Evolutionary conservation across 2,329 filamentous ascomycete species (phyloP).

Genomic region (Coleophoma cylindrospora): DNA sequence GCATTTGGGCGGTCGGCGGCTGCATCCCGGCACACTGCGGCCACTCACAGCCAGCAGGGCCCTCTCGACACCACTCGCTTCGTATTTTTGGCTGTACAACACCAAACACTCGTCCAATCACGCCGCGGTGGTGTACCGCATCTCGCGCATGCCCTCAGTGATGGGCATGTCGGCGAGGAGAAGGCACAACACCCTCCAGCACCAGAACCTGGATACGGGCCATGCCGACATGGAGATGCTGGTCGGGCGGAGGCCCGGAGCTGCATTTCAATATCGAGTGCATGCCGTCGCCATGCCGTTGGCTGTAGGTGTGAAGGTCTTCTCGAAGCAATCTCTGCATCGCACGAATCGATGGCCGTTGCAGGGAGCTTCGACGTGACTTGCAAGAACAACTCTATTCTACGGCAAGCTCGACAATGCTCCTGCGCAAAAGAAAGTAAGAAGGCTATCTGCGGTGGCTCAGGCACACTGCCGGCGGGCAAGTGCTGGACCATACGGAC

Average conservation of each 20-base stretch:
- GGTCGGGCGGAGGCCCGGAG: background rate
- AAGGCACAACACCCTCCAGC: no score
- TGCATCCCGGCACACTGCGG: constrained; percentile 8
- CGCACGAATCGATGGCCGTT: background rate
- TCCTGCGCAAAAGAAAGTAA: background rate
- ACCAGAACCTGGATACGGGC: background rate
- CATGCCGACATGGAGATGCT: background rate
- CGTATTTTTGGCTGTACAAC: background rate
- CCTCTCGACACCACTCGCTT: background rate
- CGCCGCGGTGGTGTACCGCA: background rate
- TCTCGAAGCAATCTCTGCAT: background rate
- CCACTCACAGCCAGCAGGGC: background rate
- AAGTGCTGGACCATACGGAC: no score
- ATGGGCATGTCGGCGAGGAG: background rate
- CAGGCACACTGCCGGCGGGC: no score
- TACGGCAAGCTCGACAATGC: background rate
- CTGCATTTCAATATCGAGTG: background rate
- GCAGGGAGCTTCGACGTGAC: background rate
- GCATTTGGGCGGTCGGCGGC: constrained; percentile 8
- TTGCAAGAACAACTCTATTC: background rate
- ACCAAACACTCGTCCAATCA: background rate
- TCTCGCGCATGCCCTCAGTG: background rate
- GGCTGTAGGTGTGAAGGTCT: background rate
- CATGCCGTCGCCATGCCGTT: background rate
- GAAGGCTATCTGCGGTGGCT: no score